phyloP scores from a whole-genome alignment of 2,329 filamentous ascomycete species.

The Colletotrichum abscissum region DNA sequence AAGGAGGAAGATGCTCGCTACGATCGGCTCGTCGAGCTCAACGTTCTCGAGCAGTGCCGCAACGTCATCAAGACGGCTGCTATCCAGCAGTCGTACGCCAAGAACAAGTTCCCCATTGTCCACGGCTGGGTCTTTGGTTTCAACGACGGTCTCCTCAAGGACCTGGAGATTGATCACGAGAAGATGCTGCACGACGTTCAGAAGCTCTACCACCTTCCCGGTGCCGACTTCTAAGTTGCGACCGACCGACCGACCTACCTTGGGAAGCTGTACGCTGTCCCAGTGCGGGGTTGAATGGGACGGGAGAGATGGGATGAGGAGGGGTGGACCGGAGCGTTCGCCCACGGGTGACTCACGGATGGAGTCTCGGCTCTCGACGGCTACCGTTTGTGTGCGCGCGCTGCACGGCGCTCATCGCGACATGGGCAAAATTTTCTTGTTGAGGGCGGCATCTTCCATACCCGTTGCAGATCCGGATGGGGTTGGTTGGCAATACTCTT shows the following conservation, averaged over 20 bases:
- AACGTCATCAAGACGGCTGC: slow-evolving; percentile 83
- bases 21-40: slow-evolving; percentile 82
- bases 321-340: background rate
- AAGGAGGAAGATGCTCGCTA: slow-evolving; percentile 69
- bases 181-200: slow-evolving; percentile 67
- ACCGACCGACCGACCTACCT: background rate
- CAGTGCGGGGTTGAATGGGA: background rate
- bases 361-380: background rate
- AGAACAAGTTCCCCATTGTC: slow-evolving; percentile 74
- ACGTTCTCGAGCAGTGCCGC: slow-evolving; percentile 82
- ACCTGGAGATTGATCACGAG: slow-evolving; percentile 72
- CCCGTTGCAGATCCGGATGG: slow-evolving; percentile 26
- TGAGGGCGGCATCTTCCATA: slow-evolving; percentile 16
- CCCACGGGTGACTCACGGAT: slow-evolving; percentile 19
- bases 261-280: background rate
- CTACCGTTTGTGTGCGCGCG: background rate
- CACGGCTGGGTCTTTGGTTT: slow-evolving; percentile 82
- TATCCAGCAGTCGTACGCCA: slow-evolving; percentile 77
- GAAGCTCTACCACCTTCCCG: slow-evolving; percentile 72
- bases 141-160: slow-evolving; percentile 73
- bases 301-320: background rate
- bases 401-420: background rate
- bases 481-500: slow-evolving; percentile 16
- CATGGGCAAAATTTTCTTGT: slow-evolving; percentile 32
- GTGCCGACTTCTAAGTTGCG: slow-evolving; percentile 34